phyloP scores from a whole-genome alignment of 73 alveolate genomes.

The Paramecium tetraurelia region DNA sequence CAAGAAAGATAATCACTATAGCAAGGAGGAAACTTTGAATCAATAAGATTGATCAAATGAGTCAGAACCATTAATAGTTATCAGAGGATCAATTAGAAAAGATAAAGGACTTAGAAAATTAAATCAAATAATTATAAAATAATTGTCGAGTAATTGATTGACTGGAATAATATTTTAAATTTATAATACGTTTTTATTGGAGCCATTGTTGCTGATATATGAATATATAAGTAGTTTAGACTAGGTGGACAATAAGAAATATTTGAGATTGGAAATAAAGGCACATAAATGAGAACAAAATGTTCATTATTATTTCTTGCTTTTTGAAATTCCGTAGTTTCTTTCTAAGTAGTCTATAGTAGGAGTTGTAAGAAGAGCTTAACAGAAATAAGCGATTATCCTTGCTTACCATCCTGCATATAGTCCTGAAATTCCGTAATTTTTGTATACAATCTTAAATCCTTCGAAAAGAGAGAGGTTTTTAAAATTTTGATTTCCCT shows the following conservation, averaged over 20 bases:
- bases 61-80: neutral
- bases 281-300: neutral
- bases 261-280: neutral
- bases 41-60: neutral
- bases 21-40: neutral
- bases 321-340: conserved; percentile 6
- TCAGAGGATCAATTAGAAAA: neutral
- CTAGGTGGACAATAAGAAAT: neutral
- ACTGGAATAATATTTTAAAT: neutral
- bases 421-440: conserved; percentile 12
- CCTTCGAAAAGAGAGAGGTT: neutral
- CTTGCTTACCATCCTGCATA: conserved; percentile 56
- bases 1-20: too few relatives aligned
- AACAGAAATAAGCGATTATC: neutral
- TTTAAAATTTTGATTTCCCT: neutral
- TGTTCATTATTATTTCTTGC: neutral
- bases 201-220: neutral
- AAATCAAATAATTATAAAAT: neutral
- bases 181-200: neutral
- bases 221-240: too few relatives aligned
- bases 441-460: neutral
- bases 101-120: neutral
- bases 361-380: conserved; percentile 33
- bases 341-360: conserved; percentile 31
- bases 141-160: neutral